Conservation (phyloP, 768 basidiomycete genomes). For the Coprinellus micaceus region DNA sequence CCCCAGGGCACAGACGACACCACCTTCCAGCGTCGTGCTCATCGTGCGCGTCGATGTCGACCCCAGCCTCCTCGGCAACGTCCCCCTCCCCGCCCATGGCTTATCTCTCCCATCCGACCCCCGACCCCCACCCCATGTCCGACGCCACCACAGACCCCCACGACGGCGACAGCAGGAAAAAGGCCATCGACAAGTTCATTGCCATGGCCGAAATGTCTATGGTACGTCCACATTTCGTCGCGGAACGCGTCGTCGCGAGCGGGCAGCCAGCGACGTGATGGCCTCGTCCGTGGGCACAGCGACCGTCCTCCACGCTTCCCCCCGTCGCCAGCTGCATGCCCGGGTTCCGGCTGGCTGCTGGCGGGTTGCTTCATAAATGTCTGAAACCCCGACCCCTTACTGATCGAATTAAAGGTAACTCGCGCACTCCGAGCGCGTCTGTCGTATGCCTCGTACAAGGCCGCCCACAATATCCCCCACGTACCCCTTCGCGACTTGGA, state of each 20-base stretch:
- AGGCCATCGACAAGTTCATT: conserved; percentile 70
- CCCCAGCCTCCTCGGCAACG: conserved; percentile 77
- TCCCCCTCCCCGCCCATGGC: conserved; percentile 75
- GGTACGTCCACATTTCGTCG: conserved; percentile 47
- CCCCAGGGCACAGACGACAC: conserved; percentile 26
- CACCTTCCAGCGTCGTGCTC: conserved; percentile 13
- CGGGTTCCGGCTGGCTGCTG: conserved; percentile 11
- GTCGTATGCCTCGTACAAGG: conserved; percentile 82
- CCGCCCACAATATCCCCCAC: conserved; percentile 65
- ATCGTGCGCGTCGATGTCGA: conserved; percentile 59
- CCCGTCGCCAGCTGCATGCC: conserved; percentile 8
- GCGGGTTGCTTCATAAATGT: conserved; percentile 14
- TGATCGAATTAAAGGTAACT: conserved; percentile 59
- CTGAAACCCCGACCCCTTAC: conserved; percentile 33
- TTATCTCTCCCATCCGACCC: conserved; percentile 49
- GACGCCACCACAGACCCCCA: conserved; percentile 34
- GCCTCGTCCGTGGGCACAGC: conserved; percentile 15
- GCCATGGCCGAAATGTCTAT: conserved; percentile 77
- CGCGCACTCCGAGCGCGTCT: conserved; percentile 77
- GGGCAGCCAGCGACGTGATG: conserved; percentile 21
- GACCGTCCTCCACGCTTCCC: conserved; percentile 10
- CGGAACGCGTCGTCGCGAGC: conserved; percentile 48
- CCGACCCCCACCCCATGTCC: conserved; percentile 34
- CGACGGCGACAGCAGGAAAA: conserved; percentile 61
- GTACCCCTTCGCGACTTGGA: conserved; percentile 70